Evolutionary conservation across 495 filamentous ascomycete species (phyloP), one percentile per base, ranked within the genome.

Genomic region (Aspergillus leporis): DNA sequence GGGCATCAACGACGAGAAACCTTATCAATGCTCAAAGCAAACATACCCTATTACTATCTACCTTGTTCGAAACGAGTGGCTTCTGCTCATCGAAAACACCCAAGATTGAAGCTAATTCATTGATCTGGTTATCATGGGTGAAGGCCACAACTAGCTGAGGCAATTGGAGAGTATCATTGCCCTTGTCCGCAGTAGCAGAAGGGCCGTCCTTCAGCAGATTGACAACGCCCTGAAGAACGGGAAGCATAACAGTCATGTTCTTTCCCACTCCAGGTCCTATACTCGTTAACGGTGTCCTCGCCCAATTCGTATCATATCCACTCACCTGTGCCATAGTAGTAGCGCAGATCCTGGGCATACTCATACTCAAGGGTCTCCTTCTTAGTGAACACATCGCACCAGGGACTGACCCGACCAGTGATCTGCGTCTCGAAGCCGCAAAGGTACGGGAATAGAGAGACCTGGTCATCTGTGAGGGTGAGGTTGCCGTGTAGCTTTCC

Each of bases 351-450:
- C 53, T 85, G 82, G 0, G 77, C 75, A 64, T 86, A 87, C 55
- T 84, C 81, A 62, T 87, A 85, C 58, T 78, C 60, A 48, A 68
- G 68, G 19, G 84, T 70, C 64, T 86, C 83, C 0, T 77, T 64
- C 30, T 83, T 66, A 3, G 76, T 78, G 60, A 86, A 81, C 18
- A 81, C 70, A 46, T 66, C 65, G 54, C 84, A 85, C 74, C 77
- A 87, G 0, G 81, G 78, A 16, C 80, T 83, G 4, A 75, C 64
- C 6, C 63, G 68, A 12, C 84, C 83, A 1, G 73, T 82, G 60
- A 85, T 84, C 61, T 85, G 83, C 6, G 75, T 79, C 61, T 87
- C 84, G 51, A 84, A 86, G 9, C 79, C 83, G 62, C 84, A 87
- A 5, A 87, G 68, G 52, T 85, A 85, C 0, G 84, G 83, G 61